Evolutionary conservation across 805 yeast species (phyloP).

Genomic region (Candida krabiensis): DNA sequence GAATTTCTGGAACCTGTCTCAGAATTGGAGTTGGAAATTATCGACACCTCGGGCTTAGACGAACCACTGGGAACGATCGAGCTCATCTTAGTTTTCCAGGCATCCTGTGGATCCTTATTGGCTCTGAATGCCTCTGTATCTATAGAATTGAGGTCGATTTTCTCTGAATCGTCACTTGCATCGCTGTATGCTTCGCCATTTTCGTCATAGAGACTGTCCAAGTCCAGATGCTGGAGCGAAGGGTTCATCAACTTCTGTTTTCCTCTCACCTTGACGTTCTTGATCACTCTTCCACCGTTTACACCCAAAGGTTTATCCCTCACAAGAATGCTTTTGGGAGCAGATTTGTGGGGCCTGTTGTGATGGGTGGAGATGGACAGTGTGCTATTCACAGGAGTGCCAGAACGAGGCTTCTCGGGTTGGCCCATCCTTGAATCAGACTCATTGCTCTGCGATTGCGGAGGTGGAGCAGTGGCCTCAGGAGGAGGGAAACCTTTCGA

Average conservation of each 20-base stretch:
- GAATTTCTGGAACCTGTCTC: constrained; percentile 16
- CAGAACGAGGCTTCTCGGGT: background rate
- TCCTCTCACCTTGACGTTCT: constrained; percentile 21
- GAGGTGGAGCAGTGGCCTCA: constrained; percentile 15
- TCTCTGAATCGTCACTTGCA: constrained; percentile 20
- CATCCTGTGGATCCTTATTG: constrained; percentile 2
- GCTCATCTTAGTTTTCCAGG: constrained; percentile 7
- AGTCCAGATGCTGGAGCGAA: constrained; percentile 24
- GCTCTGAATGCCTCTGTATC: constrained; percentile 39
- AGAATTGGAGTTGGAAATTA: constrained; percentile 7
- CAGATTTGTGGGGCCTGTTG: constrained; percentile 6
- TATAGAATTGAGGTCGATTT: constrained; percentile 47
- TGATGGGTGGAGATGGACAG: constrained; percentile 5
- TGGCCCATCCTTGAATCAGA: background rate
- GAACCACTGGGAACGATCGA: constrained; percentile 4
- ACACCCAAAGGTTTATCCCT: constrained; percentile 12
- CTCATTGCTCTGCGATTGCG: background rate
- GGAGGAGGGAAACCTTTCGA: constrained; percentile 19
- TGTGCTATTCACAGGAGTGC: background rate
- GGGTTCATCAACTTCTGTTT: constrained; percentile 25
- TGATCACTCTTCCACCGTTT: constrained; percentile 15
- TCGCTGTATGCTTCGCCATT: constrained; percentile 20
- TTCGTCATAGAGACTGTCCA: constrained; percentile 22
- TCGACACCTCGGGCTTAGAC: constrained; percentile 5
- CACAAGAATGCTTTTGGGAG: constrained; percentile 16